Evolutionary conservation across 768 basidiomycete genomes (phyloP).

Genomic region (Psilocybe azurescens): DNA sequence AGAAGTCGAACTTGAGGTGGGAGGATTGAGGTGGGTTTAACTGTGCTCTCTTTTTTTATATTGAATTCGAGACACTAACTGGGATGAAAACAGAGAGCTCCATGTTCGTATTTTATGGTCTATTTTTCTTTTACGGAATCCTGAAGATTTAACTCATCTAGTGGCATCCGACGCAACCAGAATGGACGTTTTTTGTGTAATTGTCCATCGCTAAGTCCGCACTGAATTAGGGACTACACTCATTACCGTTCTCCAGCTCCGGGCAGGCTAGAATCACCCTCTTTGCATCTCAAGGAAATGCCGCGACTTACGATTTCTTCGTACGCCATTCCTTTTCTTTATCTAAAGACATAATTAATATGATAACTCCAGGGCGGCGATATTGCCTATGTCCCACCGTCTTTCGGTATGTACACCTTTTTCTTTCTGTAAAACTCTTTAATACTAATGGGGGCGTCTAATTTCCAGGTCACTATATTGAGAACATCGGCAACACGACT

Average conservation of each 20-base stretch:
- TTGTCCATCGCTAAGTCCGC: not conserved
- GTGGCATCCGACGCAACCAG: constrained; percentile 78
- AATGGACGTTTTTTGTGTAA: constrained; percentile 68
- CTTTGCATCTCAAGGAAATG: constrained; percentile 62
- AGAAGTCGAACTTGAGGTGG: constrained; percentile 62
- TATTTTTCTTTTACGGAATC: not conserved
- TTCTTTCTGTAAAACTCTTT: not conserved
- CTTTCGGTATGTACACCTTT: constrained; percentile 30
- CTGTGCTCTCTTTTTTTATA: not conserved
- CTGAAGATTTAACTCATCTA: constrained; percentile 23
- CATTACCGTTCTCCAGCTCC: constrained; percentile 37
- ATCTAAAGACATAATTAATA: not conserved
- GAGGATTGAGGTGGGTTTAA: constrained; percentile 57
- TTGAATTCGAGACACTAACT: not conserved
- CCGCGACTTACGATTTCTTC: constrained; percentile 65
- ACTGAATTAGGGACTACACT: constrained; percentile 5
- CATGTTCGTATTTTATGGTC: constrained; percentile 45
- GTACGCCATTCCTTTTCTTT: constrained; percentile 28
- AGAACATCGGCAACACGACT: constrained; percentile 67
- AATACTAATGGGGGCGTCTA: not conserved
- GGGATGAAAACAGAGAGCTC: constrained; percentile 47
- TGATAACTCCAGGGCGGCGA: constrained; percentile 36
- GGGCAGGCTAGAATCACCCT: constrained; percentile 63
- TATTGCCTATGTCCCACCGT: constrained; percentile 43
- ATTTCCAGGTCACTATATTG: constrained; percentile 63